Evolutionary conservation across 2,329 filamentous ascomycete species (phyloP), one percentile per base, ranked within the genome.

Genomic region (Alternaria ethzedia): DNA sequence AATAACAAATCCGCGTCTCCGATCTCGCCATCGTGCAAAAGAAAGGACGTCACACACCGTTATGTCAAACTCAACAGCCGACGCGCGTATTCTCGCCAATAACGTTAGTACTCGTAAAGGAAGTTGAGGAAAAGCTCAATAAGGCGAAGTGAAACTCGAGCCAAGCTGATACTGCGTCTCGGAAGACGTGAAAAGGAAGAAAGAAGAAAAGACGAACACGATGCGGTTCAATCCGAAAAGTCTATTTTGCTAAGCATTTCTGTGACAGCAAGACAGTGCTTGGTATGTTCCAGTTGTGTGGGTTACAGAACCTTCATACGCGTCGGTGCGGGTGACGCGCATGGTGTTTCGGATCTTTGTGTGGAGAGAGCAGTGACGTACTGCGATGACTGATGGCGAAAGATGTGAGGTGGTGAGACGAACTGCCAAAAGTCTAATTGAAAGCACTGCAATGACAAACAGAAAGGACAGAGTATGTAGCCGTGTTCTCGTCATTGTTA

Each of bases 221-320:
- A 23, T 21, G 13, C 49, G 30, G 9, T 6, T 52, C n/a, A 15
- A 41, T 41, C 20, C 28, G 30, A 21, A 52, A 11, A 21, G 28
- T 36, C 13, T 52, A 8, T 52, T 41, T 17, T 23, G 49, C 20
- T 52, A 41, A 52, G 49, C 49, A 52, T 52, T 51, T 52, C 49
- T 52, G 49, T 52, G 49, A 52, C 30, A 51, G 49, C 49, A 36
- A 51, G 49, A 51, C 49, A 23, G 28, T 52, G 49, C 49, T 52
- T 52, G 49, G 49, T 52, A 10, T 25, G 49, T 52, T 52, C 49
- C 49, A 52, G 30, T 21, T 36, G 30, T 25, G 28, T 36, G 30
- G 49, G 30, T 52, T 52, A 52, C 49, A 52, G 28, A 52, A 52
- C 49, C 13, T 20, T 52, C 30, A 25, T 52, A 41, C 49, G 49